Evolutionary conservation across 2,329 filamentous ascomycete species (phyloP).

Genomic region (Metarhizium humberi): DNA sequence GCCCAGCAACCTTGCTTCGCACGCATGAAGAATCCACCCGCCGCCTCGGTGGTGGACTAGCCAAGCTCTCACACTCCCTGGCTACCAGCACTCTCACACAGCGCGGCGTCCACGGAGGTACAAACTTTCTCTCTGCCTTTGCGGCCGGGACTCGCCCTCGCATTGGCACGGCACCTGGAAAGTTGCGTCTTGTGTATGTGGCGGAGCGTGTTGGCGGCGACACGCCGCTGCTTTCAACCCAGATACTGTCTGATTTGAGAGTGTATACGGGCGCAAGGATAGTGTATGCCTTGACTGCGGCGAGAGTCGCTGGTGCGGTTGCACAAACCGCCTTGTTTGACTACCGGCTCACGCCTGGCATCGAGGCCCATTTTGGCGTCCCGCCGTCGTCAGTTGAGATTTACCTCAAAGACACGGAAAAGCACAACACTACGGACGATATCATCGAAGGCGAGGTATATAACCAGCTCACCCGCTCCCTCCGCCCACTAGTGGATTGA

Average conservation of each 20-base stretch:
- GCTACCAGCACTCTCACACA: conserved; percentile 60
- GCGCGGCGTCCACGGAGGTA: conserved; percentile 60
- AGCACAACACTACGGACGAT: conserved; percentile 54
- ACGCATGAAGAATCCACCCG: conserved; percentile 54
- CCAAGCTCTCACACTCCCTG: conserved; percentile 60
- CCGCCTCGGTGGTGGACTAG: conserved; percentile 52
- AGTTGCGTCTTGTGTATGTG: conserved; percentile 72
- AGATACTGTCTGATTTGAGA: conserved; percentile 69
- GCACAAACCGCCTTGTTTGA: conserved; percentile 82
- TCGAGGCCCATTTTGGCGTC: conserved; percentile 62
- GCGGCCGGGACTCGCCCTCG: conserved; percentile 47
- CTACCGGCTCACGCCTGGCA: conserved; percentile 52
- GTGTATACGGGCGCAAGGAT: conserved; percentile 72
- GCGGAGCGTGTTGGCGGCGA: conserved; percentile 61
- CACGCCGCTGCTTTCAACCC: conserved; percentile 55
- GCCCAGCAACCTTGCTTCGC: conserved; percentile 61
- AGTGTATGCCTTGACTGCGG: conserved; percentile 74
- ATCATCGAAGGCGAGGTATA: conserved; percentile 54
- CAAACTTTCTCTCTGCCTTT: conserved; percentile 40
- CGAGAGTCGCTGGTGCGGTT: conserved; percentile 82
- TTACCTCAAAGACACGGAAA: conserved; percentile 54
- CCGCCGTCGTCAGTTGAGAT: conserved; percentile 75
- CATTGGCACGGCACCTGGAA: conserved; percentile 55
- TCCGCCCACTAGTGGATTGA: neutral
- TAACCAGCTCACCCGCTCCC: neutral